Evolutionary conservation across 495 filamentous ascomycete species (phyloP).

Genomic region (Geoglossum glabrum): DNA sequence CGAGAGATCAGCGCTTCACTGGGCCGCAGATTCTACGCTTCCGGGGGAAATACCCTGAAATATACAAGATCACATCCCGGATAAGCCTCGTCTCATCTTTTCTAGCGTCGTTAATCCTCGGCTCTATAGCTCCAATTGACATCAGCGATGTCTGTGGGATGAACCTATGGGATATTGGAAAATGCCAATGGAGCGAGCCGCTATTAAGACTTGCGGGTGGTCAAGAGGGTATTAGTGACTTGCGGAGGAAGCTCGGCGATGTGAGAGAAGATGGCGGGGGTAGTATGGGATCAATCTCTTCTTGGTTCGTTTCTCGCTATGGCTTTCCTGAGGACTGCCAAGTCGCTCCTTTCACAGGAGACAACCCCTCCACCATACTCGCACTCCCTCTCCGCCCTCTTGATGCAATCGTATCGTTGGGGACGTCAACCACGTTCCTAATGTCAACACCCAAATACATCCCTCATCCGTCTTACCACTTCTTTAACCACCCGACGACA

Average conservation of each 20-base stretch:
- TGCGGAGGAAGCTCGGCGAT: conserved; percentile 60
- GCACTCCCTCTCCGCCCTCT: conserved; percentile 65
- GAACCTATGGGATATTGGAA: conserved; percentile 85
- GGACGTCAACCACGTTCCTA: conserved; percentile 88
- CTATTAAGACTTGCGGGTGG: conserved; percentile 64
- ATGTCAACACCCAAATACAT: conserved; percentile 86
- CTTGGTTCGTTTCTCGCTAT: conserved; percentile 60
- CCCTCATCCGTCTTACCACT: conserved; percentile 52
- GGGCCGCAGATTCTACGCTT: conserved; percentile 89
- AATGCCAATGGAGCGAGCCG: conserved; percentile 47
- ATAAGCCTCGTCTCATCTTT: conserved; percentile 93
- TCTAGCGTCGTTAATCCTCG: conserved; percentile 78
- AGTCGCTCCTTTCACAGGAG: conserved; percentile 75
- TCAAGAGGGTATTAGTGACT: conserved; percentile 37
- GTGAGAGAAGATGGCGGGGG: conserved; percentile 65
- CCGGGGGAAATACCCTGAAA: conserved; percentile 51
- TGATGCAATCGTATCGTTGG: conserved; percentile 85
- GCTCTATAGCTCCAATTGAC: conserved; percentile 69
- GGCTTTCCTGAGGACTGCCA: conserved; percentile 56
- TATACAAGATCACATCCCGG: conserved; percentile 59
- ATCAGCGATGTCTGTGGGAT: conserved; percentile 91
- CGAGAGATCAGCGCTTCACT: conserved; percentile 59
- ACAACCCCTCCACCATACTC: conserved; percentile 91
- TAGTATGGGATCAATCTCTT: conserved; percentile 48
- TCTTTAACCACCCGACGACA: conserved; percentile 26